Evolutionary conservation across 495 filamentous ascomycete genomes (phyloP).

Genomic region (Coniosporium apollinis): DNA sequence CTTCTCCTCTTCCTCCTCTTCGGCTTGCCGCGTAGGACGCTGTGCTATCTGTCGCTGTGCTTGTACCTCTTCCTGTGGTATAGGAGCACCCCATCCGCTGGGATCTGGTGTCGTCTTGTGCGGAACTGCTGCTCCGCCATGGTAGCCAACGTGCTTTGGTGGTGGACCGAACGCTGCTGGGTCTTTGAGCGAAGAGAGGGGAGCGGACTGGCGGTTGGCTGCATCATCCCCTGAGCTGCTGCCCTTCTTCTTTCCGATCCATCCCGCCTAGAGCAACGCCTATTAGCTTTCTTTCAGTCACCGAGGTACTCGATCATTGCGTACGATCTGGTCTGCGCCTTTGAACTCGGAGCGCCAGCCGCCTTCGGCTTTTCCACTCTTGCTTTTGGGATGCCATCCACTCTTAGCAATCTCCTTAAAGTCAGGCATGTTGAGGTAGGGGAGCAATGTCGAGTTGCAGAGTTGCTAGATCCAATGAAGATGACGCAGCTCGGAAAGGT

Average conservation of each 20-base stretch:
- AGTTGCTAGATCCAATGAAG: too few relatives aligned
- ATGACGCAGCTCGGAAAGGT: too few relatives aligned
- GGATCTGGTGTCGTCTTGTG: constrained; percentile 32
- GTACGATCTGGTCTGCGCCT: constrained; percentile 16
- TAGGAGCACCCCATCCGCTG: constrained; percentile 31
- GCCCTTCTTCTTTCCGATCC: constrained; percentile 29
- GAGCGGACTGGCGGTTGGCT: constrained; percentile 41
- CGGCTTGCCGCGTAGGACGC: constrained; percentile 5
- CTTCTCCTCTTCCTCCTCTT: constrained; percentile 22
- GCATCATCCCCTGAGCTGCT: constrained; percentile 20
- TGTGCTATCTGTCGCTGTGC: constrained; percentile 17
- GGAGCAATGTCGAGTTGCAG: too few relatives aligned
- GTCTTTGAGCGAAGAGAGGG: constrained; percentile 65
- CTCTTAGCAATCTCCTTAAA: constrained; percentile 16
- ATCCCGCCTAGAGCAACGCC: constrained; percentile 15
- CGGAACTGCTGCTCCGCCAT: constrained; percentile 29
- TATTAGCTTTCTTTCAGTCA: background rate
- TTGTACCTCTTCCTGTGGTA: constrained; percentile 27
- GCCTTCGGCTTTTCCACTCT: constrained; percentile 7
- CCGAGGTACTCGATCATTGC: constrained; percentile 1
- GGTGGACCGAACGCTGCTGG: constrained; percentile 73
- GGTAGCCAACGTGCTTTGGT: constrained; percentile 48
- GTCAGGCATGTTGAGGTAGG: constrained; percentile 4
- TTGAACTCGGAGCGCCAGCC: constrained; percentile 17
- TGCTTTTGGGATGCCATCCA: constrained; percentile 19